phyloP scores from a whole-genome alignment of 495 filamentous ascomycete species.

The Aspergillus carlsbadensis region DNA sequence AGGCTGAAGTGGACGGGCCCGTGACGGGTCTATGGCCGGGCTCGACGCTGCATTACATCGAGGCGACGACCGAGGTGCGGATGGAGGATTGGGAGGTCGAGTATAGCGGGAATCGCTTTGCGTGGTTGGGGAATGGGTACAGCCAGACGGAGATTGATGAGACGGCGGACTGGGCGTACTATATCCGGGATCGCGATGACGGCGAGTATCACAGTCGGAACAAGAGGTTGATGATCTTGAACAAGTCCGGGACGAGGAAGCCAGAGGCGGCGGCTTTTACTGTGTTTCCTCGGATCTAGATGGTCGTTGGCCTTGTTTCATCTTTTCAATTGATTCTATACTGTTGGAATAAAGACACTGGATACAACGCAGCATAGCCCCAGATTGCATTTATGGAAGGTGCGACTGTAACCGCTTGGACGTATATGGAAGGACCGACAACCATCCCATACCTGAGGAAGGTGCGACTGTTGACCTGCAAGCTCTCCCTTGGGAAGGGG shows the following conservation, averaged over 20 bases:
- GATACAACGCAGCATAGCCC: too few relatives aligned
- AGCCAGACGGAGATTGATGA: neutral
- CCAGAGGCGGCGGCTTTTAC: neutral
- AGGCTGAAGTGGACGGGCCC: slow-evolving; percentile 17
- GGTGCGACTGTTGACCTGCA: too few relatives aligned
- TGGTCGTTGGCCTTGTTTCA: too few relatives aligned
- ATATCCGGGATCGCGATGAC: slow-evolving; percentile 4
- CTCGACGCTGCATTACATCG: too few relatives aligned
- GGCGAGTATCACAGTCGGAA: neutral
- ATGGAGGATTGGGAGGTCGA: slow-evolving; percentile 48
- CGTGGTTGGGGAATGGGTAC: slow-evolving; percentile 27
- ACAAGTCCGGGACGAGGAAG: neutral
- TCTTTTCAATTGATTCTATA: too few relatives aligned
- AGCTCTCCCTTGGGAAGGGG: too few relatives aligned
- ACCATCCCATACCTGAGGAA: too few relatives aligned
- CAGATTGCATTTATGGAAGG: too few relatives aligned
- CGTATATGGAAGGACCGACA: too few relatives aligned
- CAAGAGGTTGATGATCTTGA: neutral
- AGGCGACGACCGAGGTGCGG: slow-evolving; percentile 42
- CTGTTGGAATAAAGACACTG: too few relatives aligned
- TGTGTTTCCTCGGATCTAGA: neutral
- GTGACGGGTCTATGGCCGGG: too few relatives aligned
- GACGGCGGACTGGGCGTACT: slow-evolving; percentile 3
- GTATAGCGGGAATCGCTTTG: slow-evolving; percentile 23
- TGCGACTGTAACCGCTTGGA: too few relatives aligned